Evolutionary conservation across 768 basidiomycete genomes (phyloP), one percentile per base, ranked within the genome.

Genomic region (Cystobasidiopsis lactophilus): DNA sequence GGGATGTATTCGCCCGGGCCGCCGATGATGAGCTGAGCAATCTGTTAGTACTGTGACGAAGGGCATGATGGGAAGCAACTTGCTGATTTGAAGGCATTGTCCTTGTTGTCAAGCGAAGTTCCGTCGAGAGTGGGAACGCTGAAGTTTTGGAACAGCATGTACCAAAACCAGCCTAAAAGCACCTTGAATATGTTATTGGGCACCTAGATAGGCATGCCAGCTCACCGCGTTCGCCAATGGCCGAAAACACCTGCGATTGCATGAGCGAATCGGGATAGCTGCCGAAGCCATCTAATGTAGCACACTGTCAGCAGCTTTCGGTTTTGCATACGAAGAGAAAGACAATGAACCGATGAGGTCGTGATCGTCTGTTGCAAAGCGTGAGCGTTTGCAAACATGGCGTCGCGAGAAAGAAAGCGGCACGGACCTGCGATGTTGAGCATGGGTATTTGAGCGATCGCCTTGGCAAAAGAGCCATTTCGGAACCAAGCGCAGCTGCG

Each of bases 101-200:
- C 33, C 9, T 35, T 35, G 33, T 16, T 35, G 33, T 35, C 33
- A 7, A 35, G 16, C 7, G 33, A 35, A 7, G 33, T 35, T 7
- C 33, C 33, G 16, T 35, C 33, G 9, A 35, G 9, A 7, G 7
- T 16, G 33, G 33, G 9, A 35, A 35, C 33, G 33, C 16, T 49
- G 49, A 3, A 49, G 10, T 43, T 43, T 10, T 26, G 91, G 71
- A 98, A 96, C 1, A 98, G 71, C 21, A 91, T 71, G 69, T 78
- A 98, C 71, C 78, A 89, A 66, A 89, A 89, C 68, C 88, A 93
- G 21, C 79, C 85, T 58, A 82, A 71, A 0, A 76, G 67, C 5
- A 89, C 91, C 51, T 95, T 82, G 7, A 80, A 84, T 54, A 52
- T 41, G 49, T 57, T 63, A 51, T 40, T 18, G 64, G 54, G 41